Percentiles rank a stretch among this genome's conserved stretches.
These are phyloP conservation scores for Piromyces finnis DNA, from an alignment of 192 early-diverging fungal genomes.

Conservation along the genomic window DNA sequence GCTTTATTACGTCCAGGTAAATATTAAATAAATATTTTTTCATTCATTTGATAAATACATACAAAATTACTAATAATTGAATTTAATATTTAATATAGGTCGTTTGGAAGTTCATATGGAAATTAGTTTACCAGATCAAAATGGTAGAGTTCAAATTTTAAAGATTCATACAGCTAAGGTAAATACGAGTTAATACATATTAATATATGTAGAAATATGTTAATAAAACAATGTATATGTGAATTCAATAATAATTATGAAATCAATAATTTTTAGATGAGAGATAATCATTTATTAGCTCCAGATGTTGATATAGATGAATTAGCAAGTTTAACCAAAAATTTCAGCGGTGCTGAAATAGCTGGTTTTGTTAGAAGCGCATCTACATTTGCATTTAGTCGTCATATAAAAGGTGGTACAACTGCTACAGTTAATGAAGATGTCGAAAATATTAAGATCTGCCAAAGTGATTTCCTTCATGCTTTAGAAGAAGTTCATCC, in stretches of 20 bases:
- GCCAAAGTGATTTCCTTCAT: conserved; percentile 64
- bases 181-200: conserved; percentile 4
- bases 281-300: conserved; percentile 57
- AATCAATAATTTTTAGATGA: too few species aligned
- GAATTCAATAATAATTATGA: not conserved
- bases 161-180: conserved; percentile 85
- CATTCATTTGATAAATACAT: too few species aligned
- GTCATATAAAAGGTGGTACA: conserved; percentile 86
- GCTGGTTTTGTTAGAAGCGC: conserved; percentile 81
- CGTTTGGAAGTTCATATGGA: conserved; percentile 96
- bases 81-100: conserved; percentile 12
- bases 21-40: conserved; percentile 1
- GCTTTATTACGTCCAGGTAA: conserved; percentile 78
- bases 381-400: conserved; percentile 85
- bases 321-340: conserved; percentile 76
- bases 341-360: conserved; percentile 96
- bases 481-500: conserved; percentile 86
- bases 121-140: conserved; percentile 81
- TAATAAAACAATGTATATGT: too few species aligned
- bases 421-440: conserved; percentile 65
- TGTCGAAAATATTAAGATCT: conserved; percentile 74
- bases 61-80: too few species aligned
- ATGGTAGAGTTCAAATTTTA: conserved; percentile 79
- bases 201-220: too few species aligned
- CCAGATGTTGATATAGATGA: conserved; percentile 66